Percentiles rank a stretch among this genome's conserved stretches.
These are phyloP conservation scores for Gamarada debralockiae DNA, from an alignment of 495 filamentous ascomycete genomes.

Conservation along the genomic window DNA sequence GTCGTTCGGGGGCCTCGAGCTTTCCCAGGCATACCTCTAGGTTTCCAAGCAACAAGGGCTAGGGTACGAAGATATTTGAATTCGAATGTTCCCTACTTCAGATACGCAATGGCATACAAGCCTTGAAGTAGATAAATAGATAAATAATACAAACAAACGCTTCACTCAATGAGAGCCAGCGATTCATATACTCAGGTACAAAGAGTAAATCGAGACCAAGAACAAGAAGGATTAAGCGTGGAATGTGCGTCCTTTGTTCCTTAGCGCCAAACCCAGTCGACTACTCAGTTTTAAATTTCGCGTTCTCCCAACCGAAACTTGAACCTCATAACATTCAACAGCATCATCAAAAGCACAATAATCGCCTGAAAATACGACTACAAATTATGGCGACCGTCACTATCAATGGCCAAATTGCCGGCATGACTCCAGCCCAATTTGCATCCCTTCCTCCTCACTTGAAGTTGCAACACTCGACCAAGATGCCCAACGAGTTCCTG, in stretches of 20 bases:
- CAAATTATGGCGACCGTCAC: neutral
- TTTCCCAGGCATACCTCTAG: no score
- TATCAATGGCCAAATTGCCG: neutral
- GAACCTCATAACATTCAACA: neutral
- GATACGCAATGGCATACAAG: neutral
- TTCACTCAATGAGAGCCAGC: no score
- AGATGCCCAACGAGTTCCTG: neutral
- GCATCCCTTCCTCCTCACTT: neutral
- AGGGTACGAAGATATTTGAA: neutral
- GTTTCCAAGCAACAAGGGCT: no score
- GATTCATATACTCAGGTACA: neutral
- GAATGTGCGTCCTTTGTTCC: neutral
- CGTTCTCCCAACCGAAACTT: neutral
- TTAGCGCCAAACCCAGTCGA: neutral
- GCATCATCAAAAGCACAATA: no score
- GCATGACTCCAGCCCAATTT: neutral
- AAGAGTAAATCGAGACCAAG: no score
- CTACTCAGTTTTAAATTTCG: neutral
- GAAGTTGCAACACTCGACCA: neutral
- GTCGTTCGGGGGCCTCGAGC: no score
- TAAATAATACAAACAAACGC: neutral
- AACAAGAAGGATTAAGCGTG: no score
- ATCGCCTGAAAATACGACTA: no score
- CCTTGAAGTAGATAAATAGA: neutral
- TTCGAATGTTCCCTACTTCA: conserved; percentile 1